phyloP scores from a whole-genome alignment of 352 stramenopile genomes.

The Pythium vanterpoolii region DNA sequence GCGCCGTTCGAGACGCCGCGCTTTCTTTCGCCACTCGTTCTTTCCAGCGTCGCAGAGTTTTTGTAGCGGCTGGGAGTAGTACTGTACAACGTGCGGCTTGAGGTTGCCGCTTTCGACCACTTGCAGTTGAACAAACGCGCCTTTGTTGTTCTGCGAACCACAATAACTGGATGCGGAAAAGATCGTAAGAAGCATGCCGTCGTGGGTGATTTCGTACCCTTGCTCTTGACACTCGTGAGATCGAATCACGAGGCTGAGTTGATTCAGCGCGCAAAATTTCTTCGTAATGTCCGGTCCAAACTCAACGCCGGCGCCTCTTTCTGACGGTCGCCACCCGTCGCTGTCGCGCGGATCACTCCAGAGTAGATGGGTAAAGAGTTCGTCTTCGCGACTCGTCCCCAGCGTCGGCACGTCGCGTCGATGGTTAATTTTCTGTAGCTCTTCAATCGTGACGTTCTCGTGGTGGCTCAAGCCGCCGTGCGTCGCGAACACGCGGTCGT shows the following conservation, averaged over 20 bases:
- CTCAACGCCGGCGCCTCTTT: slow-evolving; percentile 88
- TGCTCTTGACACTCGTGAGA: slow-evolving; percentile 92
- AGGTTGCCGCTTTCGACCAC: slow-evolving; percentile 69
- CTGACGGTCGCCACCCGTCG: slow-evolving; percentile 59
- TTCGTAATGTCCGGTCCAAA: slow-evolving; percentile 93
- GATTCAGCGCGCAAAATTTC: slow-evolving; percentile 84
- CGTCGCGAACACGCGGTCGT: slow-evolving; percentile 90
- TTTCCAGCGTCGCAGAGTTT: slow-evolving; percentile 56
- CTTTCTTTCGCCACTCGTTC: slow-evolving; percentile 83
- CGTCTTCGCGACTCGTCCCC: slow-evolving; percentile 69
- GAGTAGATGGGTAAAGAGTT: slow-evolving; percentile 89
- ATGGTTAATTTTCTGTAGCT: slow-evolving; percentile 82
- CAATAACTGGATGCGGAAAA: slow-evolving; percentile 93
- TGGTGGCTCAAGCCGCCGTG: slow-evolving; percentile 91
- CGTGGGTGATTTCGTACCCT: slow-evolving; percentile 88
- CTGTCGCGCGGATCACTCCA: slow-evolving; percentile 88
- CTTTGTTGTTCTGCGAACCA: slow-evolving; percentile 89
- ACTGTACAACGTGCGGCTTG: slow-evolving; percentile 91
- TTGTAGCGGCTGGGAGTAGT: slow-evolving; percentile 84
- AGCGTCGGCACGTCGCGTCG: slow-evolving; percentile 88
- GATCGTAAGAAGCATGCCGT: slow-evolving; percentile 84
- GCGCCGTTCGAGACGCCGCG: slow-evolving; percentile 54
- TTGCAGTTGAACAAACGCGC: slow-evolving; percentile 68
- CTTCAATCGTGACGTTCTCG: slow-evolving; percentile 84
- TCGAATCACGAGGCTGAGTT: slow-evolving; percentile 89